Evolutionary conservation across 176 grass and related monocot genomes (phyloP), one percentile per base, ranked within the genome.

Genomic region (Hordeum marinum): DNA sequence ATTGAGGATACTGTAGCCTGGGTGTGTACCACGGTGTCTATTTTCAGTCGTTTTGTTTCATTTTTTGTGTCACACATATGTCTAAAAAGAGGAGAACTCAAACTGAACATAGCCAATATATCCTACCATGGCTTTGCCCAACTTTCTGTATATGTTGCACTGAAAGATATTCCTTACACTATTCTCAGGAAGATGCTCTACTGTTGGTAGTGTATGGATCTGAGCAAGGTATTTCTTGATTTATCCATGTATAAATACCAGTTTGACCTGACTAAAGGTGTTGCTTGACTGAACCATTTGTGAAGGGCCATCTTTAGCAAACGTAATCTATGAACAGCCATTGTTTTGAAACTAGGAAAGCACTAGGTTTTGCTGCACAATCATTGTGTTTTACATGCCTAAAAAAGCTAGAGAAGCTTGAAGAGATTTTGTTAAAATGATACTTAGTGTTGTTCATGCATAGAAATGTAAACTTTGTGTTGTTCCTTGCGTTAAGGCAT

Each of bases 11-110:
- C 21, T 76, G 77, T 62, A 68, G 76, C 78, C 48, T 68, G 8
- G 41, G 13, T 78, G 21, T 80, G 58, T 87, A 84, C n/a, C 67
- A 24, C 36, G 55, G 36, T 67, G 66, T 83, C 39, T 46, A 90
- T 79, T 87, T 90, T 83, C 35, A 15, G 32, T 90, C 75, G 23
- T 20, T 21, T 57, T 57, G 18, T 57, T 79, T 90, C 46, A 75
- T 87, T 74, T 50, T 57, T 21, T 57, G 18, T 86, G 79, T 87
- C 66, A 86, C 57, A 80, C 67, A 78, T 90, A 72, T 90, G 84
- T 84, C 83, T 68, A 41, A 82, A 41, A 82, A 83, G 45, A 83
- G 45, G 66, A 85, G 40, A 8, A 61, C 76, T 80, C 62, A 66
- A 46, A 52, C 6, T 54, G 17, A 80, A 75, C 75, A 80, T 68